Conservation (phyloP, 805 yeast species). For the Barnettozyma wickerhamii region DNA sequence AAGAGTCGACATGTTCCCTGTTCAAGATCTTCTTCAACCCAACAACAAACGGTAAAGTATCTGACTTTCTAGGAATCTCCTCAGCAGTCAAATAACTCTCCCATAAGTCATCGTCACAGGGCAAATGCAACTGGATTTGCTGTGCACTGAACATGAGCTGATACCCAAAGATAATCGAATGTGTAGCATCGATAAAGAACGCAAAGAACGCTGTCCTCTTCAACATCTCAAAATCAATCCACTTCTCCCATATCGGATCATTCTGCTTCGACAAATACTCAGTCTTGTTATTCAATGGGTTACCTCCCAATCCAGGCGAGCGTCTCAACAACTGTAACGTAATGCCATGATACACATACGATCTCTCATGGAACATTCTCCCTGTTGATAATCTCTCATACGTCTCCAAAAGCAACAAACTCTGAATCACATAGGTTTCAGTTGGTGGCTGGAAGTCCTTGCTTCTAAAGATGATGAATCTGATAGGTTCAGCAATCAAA, state of each 20-base stretch:
- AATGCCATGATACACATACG: slow-evolving; percentile 84
- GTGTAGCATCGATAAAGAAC: slow-evolving; percentile 74
- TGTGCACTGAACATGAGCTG: slow-evolving; percentile 53
- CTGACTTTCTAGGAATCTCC: slow-evolving; percentile 24
- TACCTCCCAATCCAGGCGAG: slow-evolving; percentile 72
- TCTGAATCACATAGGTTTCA: slow-evolving; percentile 69
- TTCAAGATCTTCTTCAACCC: slow-evolving; percentile 56
- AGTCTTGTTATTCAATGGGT: slow-evolving; percentile 39
- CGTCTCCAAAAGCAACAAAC: slow-evolving; percentile 68
- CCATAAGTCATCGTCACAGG: slow-evolving; percentile 63
- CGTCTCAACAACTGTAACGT: slow-evolving; percentile 74
- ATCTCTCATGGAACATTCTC: slow-evolving; percentile 72
- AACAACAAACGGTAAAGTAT: slow-evolving; percentile 42
- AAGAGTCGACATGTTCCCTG: slow-evolving; percentile 40
- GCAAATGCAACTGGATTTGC: slow-evolving; percentile 57
- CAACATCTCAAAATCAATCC: slow-evolving; percentile 79
- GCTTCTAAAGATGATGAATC: slow-evolving; percentile 67
- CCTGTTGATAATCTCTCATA: slow-evolving; percentile 72
- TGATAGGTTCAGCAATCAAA: slow-evolving; percentile 42
- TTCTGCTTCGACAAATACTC: slow-evolving; percentile 28
- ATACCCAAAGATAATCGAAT: slow-evolving; percentile 77
- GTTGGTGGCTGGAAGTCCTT: slow-evolving; percentile 77
- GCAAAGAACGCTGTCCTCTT: slow-evolving; percentile 79
- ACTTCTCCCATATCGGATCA: slow-evolving; percentile 46
- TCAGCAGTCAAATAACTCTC: slow-evolving; percentile 32